Conservation (phyloP, 1,139 yeast genomes). For the Lodderomyces oxycetoniae region DNA sequence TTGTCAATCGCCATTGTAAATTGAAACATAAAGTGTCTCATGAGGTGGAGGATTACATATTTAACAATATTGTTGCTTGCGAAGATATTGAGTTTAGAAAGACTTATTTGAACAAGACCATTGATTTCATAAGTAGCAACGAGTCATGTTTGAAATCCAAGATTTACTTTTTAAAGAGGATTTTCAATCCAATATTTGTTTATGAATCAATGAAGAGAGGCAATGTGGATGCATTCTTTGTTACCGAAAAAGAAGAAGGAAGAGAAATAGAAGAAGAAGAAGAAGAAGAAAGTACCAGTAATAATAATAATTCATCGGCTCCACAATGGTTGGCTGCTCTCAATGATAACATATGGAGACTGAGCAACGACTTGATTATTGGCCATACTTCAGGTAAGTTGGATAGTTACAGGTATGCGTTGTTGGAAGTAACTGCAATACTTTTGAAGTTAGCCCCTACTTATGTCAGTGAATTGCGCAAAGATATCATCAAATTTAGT, state of each 20-base stretch:
- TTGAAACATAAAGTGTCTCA: slow-evolving; percentile 46
- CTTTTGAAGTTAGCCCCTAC: slow-evolving; percentile 67
- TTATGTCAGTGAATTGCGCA: slow-evolving; percentile 59
- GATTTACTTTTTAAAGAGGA: slow-evolving; percentile 56
- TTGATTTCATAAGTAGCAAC: slow-evolving; percentile 43
- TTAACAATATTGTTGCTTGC: slow-evolving; percentile 51
- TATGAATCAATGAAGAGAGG: slow-evolving; percentile 55
- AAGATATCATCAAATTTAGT: slow-evolving; percentile 86
- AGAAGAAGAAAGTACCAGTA: not conserved
- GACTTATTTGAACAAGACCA: slow-evolving; percentile 47
- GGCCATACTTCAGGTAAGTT: slow-evolving; percentile 64
- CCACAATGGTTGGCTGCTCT: slow-evolving; percentile 63
- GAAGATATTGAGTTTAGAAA: slow-evolving; percentile 45
- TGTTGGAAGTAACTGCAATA: slow-evolving; percentile 76
- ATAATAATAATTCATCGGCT: not conserved
- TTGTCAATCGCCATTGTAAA: slow-evolving; percentile 46
- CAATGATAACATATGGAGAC: slow-evolving; percentile 69
- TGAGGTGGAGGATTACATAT: slow-evolving; percentile 54
- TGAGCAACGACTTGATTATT: slow-evolving; percentile 48
- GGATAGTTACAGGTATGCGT: slow-evolving; percentile 72
- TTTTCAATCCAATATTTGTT: slow-evolving; percentile 63
- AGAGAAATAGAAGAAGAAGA: slow-evolving; percentile 8
- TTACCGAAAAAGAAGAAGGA: slow-evolving; percentile 13
- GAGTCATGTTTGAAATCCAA: slow-evolving; percentile 48
- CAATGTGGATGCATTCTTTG: slow-evolving; percentile 47